Evolutionary conservation across 2,329 filamentous ascomycete species (phyloP), one percentile per base, ranked within the genome.

Genomic region (Diplodia mutila): DNA sequence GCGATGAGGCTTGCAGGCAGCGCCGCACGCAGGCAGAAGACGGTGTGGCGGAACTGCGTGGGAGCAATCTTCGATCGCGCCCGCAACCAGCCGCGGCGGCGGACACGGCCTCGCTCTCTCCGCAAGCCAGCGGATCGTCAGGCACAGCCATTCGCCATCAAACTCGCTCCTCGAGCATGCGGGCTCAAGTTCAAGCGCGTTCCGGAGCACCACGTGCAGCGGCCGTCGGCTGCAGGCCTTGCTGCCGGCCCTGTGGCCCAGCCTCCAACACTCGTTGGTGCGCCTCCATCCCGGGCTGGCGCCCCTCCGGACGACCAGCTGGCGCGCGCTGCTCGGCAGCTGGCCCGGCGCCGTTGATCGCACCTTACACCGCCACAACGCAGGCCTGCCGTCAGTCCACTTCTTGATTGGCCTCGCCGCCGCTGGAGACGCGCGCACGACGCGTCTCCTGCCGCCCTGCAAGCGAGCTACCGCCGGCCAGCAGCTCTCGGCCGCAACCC

Each of bases 361-460:
- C 54, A 34, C 55, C 39, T 34, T 46, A n/a, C 32, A 23, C 55
- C 55, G 39, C 37, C 37, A 37, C 46, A 18, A 46, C 34, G 59
- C n/a, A 21, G 6, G 12, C n/a, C 27, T 18, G 57, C 39, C 42
- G 18, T 61, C 57, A 32, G 12, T 32, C 42, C 39, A 49, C 39
- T 49, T n/a, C 6, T 14, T 32, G 25, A 25, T 14, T 48, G 34
- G 42, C 6, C 42, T 61, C 9, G 39, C 37, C 21, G 37, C 55
- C 37, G 57, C 39, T 61, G 39, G 39, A 61, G 29, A 61, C 57
- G 57, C 57, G 57, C 57, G 55, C 55, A 39, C 55, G 57, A 61
- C 57, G 57, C 57, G 57, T 61, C 46, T 63, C 42, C 42, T 23
- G 29, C 55, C 37, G 34, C 37, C 42, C 37, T 32, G 12, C 59